Evolutionary conservation across 768 basidiomycete species (phyloP), one percentile per base, ranked within the genome.

Genomic region (Russula olivacea): DNA sequence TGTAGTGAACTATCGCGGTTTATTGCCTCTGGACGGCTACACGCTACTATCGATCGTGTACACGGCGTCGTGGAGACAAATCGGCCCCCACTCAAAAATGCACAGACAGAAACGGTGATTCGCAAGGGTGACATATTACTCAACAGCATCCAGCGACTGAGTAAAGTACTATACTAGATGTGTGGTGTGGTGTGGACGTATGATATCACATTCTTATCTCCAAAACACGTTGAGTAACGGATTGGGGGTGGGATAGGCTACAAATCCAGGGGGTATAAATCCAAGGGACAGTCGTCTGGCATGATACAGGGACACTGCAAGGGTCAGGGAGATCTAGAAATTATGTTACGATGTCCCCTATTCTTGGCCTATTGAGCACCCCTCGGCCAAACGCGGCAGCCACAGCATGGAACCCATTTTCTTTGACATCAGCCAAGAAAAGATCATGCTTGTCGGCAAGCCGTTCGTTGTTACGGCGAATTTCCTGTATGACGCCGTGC

Each of bases 21-120:
- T 77, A 98, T 99, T 68, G 88, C 94, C 17, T 83, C 83, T 15
- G 89, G 90, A 25, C 81, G 96, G 12, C 75, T 99, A 55, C 86
- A 91, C 70, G 90, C 88, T 68, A 85, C 86, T 1, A 98, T 98
- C 63, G 95, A 98, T 79, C 91, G 92, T 70, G 96, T 98, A n/a
- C 81, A 88, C 61, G 92, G 93, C 0, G 82, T 98, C 41, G 93
- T 98, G 17, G 91, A 94, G 76, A 98, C 96, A 28, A 94, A 90
- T 53, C 80, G 92, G 61, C 81, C 83, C 4, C 80, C 84, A 50
- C 74, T 81, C 48, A 88, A 97, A 81, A 90, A 86, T 56, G 86
- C 88, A 48, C 89, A 94, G 70, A 97, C 96, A 72, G 93, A 96
- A 71, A 86, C 86, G 41, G 89, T 98, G n/a, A 82, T 99, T 57